Percentiles rank a stretch among this genome's conserved stretches.
These are phyloP conservation scores for Zygotorulaspora chibaensis DNA, from an alignment of 805 yeast genomes.

Conservation along the genomic window DNA sequence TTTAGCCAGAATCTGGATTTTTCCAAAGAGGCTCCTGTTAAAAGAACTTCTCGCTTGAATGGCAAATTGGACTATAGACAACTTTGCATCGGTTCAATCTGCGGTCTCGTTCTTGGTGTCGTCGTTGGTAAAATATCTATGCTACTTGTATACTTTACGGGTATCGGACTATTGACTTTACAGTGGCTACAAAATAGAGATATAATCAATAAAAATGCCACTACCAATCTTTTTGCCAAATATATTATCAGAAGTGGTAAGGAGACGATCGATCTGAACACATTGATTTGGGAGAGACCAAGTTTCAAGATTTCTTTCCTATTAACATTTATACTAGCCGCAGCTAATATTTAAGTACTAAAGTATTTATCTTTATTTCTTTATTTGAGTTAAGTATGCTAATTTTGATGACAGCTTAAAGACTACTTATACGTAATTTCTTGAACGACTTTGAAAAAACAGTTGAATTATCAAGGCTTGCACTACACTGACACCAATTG, in stretches of 20 bases:
- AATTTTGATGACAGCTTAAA: neutral
- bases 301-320: slow-evolving; percentile 27
- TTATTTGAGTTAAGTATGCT: slow-evolving; percentile 5
- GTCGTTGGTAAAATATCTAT: slow-evolving; percentile 28
- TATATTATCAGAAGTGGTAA: slow-evolving; percentile 23
- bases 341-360: slow-evolving; percentile 18
- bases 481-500: slow-evolving; percentile 70
- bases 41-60: slow-evolving; percentile 9
- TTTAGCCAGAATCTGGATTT: slow-evolving; percentile 12
- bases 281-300: slow-evolving; percentile 20
- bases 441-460: slow-evolving; percentile 56
- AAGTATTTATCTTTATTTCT: slow-evolving; percentile 2
- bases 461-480: slow-evolving; percentile 81
- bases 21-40: slow-evolving; percentile 7
- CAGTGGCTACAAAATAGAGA: slow-evolving; percentile 29
- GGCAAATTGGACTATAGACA: slow-evolving; percentile 23
- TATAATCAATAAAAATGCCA: slow-evolving; percentile 19
- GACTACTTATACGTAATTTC: slow-evolving; percentile 35
- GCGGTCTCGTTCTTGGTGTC: slow-evolving; percentile 28
- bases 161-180: slow-evolving; percentile 19
- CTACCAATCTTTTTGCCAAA: slow-evolving; percentile 12
- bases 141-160: slow-evolving; percentile 21
- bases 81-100: slow-evolving; percentile 29
- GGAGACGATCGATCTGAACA: slow-evolving; percentile 20
- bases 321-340: slow-evolving; percentile 25